These are phyloP conservation scores for Pestalotiopsis sp. DNA, from an alignment of 2,329 filamentous ascomycete genomes.

Conservation along the genomic window DNA sequence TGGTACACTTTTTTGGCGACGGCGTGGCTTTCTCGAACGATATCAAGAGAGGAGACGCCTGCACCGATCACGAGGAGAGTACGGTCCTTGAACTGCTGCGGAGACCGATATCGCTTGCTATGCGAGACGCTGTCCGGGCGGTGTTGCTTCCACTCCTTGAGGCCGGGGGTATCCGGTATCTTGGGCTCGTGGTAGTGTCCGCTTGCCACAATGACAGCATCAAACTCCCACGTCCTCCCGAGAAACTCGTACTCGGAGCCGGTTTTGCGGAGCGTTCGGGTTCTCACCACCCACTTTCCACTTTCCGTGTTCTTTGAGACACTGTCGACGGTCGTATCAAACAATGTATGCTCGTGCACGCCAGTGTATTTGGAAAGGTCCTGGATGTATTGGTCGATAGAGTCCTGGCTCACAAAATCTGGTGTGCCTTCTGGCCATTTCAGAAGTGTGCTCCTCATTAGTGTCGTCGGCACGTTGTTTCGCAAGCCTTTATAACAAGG, in stretches of 20 bases:
- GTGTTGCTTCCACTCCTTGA: slow-evolving; percentile 56
- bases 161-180: slow-evolving; percentile 61
- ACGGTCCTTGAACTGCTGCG: slow-evolving; percentile 59
- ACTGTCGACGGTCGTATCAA: slow-evolving; percentile 61
- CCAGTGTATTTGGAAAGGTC: slow-evolving; percentile 53
- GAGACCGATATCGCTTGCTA: slow-evolving; percentile 72
- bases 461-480: slow-evolving; percentile 73
- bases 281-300: slow-evolving; percentile 53
- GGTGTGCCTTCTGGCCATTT: slow-evolving; percentile 62
- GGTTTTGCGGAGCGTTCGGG: slow-evolving; percentile 42
- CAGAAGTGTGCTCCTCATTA: slow-evolving; percentile 45
- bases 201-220: slow-evolving; percentile 66
- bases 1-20: slow-evolving; percentile 44
- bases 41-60: slow-evolving; percentile 45
- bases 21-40: slow-evolving; percentile 40
- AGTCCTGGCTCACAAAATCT: slow-evolving; percentile 59
- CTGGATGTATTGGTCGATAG: slow-evolving; percentile 63
- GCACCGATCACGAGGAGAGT: slow-evolving; percentile 56
- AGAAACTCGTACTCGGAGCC: slow-evolving; percentile 25
- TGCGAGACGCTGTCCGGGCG: slow-evolving; percentile 61
- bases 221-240: slow-evolving; percentile 48
- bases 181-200: slow-evolving; percentile 69
- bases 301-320: slow-evolving; percentile 44
- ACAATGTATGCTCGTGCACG: slow-evolving; percentile 52
- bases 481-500: slow-evolving; percentile 63